Evolutionary conservation across 495 filamentous ascomycete genomes (phyloP).

Genomic region (Hypoxylon crocopeplum): DNA sequence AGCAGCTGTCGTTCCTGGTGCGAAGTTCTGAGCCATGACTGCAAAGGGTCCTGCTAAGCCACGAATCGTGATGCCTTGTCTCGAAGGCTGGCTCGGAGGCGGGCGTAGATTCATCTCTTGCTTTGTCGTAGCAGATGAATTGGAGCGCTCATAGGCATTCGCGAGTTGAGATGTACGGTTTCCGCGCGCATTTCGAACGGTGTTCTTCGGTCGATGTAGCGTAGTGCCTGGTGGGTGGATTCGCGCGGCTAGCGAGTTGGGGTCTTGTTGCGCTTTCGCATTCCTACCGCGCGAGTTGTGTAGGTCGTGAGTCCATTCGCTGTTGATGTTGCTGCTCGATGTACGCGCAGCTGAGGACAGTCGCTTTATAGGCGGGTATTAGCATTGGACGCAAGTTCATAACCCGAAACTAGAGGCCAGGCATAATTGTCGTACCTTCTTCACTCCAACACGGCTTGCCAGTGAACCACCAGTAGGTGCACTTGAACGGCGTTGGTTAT

Average conservation of each 20-base stretch:
- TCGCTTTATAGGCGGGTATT: constrained; percentile 20
- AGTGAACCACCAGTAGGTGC: constrained; percentile 64
- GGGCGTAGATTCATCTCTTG: constrained; percentile 46
- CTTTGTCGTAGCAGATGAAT: constrained; percentile 38
- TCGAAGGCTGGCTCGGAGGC: constrained; percentile 36
- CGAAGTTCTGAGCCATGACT: constrained; percentile 90
- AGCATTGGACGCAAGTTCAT: background rate
- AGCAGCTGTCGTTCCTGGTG: constrained; percentile 88
- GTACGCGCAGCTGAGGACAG: constrained; percentile 48
- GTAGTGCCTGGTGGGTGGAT: constrained; percentile 49
- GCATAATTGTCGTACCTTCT: constrained; percentile 61
- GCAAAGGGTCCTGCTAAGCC: constrained; percentile 81
- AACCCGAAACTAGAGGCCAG: background rate
- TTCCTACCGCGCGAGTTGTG: constrained; percentile 42
- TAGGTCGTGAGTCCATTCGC: constrained; percentile 67
- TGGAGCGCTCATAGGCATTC: constrained; percentile 32
- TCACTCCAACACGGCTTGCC: constrained; percentile 76
- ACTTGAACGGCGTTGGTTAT: constrained; percentile 59
- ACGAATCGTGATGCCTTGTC: constrained; percentile 72
- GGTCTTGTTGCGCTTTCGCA: constrained; percentile 40
- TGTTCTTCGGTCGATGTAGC: constrained; percentile 22
- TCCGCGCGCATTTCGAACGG: constrained; percentile 35
- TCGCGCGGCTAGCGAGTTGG: constrained; percentile 52
- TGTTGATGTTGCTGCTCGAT: constrained; percentile 54
- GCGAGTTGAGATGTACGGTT: constrained; percentile 34